phyloP scores from a whole-genome alignment of 2,329 filamentous ascomycete genomes.

The Ilyonectria sp. region DNA sequence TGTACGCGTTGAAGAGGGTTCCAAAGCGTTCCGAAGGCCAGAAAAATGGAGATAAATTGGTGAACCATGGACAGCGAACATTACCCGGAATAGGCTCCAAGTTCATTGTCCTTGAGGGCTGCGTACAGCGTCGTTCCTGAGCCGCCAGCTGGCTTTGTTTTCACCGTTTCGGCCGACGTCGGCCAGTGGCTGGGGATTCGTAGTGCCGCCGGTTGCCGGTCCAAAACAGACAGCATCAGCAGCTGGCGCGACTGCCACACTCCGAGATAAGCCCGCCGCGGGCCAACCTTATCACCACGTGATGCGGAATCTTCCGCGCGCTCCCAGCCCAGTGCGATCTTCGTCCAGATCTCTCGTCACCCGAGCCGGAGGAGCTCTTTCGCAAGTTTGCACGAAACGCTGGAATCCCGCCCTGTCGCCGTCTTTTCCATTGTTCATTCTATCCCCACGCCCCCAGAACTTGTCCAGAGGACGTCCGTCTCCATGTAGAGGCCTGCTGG shows the following conservation, averaged over 20 bases:
- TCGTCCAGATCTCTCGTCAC: conserved; percentile 55
- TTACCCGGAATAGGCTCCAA: background rate
- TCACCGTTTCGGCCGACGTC: conserved; percentile 36
- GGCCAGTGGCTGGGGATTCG: conserved; percentile 25
- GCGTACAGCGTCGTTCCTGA: background rate
- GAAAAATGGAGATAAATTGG: background rate
- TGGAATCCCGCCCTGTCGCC: conserved; percentile 42
- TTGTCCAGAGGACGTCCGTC: conserved; percentile 41
- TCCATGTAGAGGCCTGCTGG: conserved; percentile 56
- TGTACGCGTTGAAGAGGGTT: background rate
- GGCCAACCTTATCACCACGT: conserved; percentile 53
- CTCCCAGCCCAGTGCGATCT: conserved; percentile 46
- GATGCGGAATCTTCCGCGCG: conserved; percentile 50
- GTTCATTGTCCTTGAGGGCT: conserved; percentile 1
- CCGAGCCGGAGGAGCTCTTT: conserved; percentile 54
- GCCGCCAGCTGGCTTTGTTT: background rate
- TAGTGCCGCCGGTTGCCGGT: conserved; percentile 35
- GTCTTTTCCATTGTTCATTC: conserved; percentile 34
- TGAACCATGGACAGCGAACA: background rate
- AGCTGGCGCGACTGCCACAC: conserved; percentile 23
- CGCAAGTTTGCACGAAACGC: conserved; percentile 54
- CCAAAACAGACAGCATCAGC: conserved; percentile 27
- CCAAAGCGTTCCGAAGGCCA: background rate
- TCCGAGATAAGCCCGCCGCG: conserved; percentile 40
- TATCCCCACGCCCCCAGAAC: conserved; percentile 24